Evolutionary conservation across 148 eudicot genomes (phyloP).

Genomic region (Heliosperma pusillum): DNA sequence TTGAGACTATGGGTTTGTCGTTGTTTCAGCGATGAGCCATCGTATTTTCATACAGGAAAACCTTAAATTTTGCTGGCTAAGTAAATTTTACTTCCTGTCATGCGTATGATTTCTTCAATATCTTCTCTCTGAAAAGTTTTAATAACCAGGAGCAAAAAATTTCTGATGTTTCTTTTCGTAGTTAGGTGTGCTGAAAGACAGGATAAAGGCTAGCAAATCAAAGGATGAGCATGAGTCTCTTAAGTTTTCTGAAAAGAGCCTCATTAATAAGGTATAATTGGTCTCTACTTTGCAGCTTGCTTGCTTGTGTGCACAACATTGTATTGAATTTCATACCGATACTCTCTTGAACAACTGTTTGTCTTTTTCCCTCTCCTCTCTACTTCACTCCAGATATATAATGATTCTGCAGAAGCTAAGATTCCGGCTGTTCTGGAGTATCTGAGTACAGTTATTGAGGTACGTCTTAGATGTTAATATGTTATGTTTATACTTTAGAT

Average conservation of each 20-base stretch:
- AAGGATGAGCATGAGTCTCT: slow-evolving; percentile 76
- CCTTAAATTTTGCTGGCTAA: neutral
- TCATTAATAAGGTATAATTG: slow-evolving; percentile 69
- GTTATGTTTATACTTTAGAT: neutral
- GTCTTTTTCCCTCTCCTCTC: slow-evolving; percentile 1
- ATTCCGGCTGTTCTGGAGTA: slow-evolving; percentile 92
- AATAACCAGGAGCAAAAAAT: neutral
- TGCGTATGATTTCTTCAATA: neutral
- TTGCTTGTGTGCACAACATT: neutral
- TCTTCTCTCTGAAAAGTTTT: neutral
- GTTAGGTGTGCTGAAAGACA: slow-evolving; percentile 70
- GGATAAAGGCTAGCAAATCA: slow-evolving; percentile 59
- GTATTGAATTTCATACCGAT: neutral
- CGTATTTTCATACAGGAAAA: neutral
- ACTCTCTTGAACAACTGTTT: slow-evolving; percentile 1
- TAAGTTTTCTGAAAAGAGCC: slow-evolving; percentile 69
- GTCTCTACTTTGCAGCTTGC: slow-evolving; percentile 6
- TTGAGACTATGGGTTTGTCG: neutral
- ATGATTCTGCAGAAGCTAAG: slow-evolving; percentile 92
- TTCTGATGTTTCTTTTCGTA: slow-evolving; percentile 22
- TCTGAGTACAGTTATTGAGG: slow-evolving; percentile 83
- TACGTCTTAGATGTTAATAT: slow-evolving; percentile 24
- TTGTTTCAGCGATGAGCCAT: slow-evolving; percentile 6
- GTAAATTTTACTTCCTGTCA: neutral
- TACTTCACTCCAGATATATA: slow-evolving; percentile 62